Evolutionary conservation across 2,329 filamentous ascomycete species (phyloP), one percentile per base, ranked within the genome.

Genomic region (Xylariaceae sp.): DNA sequence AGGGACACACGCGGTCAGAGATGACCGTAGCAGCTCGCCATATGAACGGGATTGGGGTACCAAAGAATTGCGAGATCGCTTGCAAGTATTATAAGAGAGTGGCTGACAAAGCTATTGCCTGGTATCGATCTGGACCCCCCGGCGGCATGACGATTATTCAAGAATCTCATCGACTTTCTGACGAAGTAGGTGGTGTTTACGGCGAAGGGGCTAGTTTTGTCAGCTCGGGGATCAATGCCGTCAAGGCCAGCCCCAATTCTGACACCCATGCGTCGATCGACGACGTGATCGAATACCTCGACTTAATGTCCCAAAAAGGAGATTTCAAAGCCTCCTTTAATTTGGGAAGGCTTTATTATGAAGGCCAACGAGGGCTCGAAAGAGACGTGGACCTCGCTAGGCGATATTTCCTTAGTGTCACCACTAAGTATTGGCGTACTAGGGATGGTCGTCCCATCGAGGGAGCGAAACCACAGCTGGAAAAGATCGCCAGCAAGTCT

Each of bases 1-100:
- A 83, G 51, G 92, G 90, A 18, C 85, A 96, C 67, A 87, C 86
- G 15, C 81, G 86, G 51, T 92, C 92, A 5, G 87, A 97, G 71
- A 97, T 99, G 94, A 92, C 92, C 0, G 79, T 95, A 5, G 95
- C 86, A 3, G 95, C 91, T 65, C 84, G 94, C 46, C 85, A 96
- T 67, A 85, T 94, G 61, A 81, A 83, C 21, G 94, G 92, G 2
- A 89, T 99, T 57, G 89, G 89, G 5, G 88, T 90, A 2, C 82
- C 89, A 0, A 87, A 89, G 64, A 89, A 88, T 66, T 99, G 94
- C 69, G 89, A 96, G 54, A 80, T 83, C 59, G 89, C 92, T 1
- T 85, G 87, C 46, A 84, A 86, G 65, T 95, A 92, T 74, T 99
- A 99, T 76, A 95, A 94, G 71, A 81, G 82, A 49, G 94, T 95